A percentile compares a stretch with the other conserved stretches of the same genome.
Conservation (phyloP, 805 yeast species). For the Sugiyamaella floridensis region DNA sequence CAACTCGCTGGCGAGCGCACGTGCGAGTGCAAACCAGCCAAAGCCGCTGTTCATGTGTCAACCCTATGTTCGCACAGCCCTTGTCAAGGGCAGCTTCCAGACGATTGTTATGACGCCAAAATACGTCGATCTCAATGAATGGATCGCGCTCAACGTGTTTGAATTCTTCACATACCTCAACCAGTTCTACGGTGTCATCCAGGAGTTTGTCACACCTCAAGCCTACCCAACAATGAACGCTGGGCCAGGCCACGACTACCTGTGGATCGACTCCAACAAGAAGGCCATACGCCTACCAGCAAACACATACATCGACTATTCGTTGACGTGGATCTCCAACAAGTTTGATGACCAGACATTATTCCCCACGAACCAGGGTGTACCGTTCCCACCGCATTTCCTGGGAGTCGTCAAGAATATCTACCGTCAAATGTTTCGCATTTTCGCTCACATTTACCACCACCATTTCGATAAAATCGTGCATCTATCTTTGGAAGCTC, state of each 20-base stretch:
- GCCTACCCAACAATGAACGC: slow-evolving; percentile 92
- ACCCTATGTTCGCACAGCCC: slow-evolving; percentile 87
- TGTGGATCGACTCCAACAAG: slow-evolving; percentile 80
- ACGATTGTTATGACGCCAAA: slow-evolving; percentile 93
- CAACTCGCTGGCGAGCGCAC: background rate
- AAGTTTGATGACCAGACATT: slow-evolving; percentile 83
- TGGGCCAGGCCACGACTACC: slow-evolving; percentile 83
- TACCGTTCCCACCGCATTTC: slow-evolving; percentile 83
- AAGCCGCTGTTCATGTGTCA: slow-evolving; percentile 75
- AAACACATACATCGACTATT: slow-evolving; percentile 84
- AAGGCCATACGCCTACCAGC: slow-evolving; percentile 87
- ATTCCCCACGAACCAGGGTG: slow-evolving; percentile 86
- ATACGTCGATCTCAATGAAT: slow-evolving; percentile 89
- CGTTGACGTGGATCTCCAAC: slow-evolving; percentile 80
- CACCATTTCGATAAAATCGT: slow-evolving; percentile 90
- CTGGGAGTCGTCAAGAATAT: slow-evolving; percentile 78
- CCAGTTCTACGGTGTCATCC: slow-evolving; percentile 83
- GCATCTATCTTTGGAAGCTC: slow-evolving; percentile 91
- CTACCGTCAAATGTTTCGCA: slow-evolving; percentile 85
- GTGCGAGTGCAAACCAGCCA: slow-evolving; percentile 18
- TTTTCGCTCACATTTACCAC: slow-evolving; percentile 91
- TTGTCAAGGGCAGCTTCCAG: slow-evolving; percentile 93
- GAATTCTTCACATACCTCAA: slow-evolving; percentile 81
- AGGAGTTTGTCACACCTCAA: slow-evolving; percentile 87
- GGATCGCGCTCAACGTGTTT: slow-evolving; percentile 90